Evolutionary conservation across 371 early-diverging fungal species (phyloP).

Genomic region (Lichtheimia ornata): DNA sequence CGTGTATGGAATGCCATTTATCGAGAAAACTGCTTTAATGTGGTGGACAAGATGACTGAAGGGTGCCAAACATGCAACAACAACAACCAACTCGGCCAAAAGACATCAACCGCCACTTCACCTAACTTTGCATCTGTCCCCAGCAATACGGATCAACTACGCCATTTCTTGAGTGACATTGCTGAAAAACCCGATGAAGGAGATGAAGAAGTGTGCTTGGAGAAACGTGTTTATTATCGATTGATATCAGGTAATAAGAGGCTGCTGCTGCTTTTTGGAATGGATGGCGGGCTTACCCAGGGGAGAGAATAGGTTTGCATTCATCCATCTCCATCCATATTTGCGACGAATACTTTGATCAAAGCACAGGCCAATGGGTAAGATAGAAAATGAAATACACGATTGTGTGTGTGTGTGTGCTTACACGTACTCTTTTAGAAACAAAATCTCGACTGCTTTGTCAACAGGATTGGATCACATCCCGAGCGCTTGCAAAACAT

Average conservation of each 20-base stretch:
- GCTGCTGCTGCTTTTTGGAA: neutral
- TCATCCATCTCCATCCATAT: slow-evolving; percentile 97
- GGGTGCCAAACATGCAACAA: slow-evolving; percentile 50
- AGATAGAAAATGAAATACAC: slow-evolving; percentile 8
- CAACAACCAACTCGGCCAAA: slow-evolving; percentile 25
- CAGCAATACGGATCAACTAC: slow-evolving; percentile 27
- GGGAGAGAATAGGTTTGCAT: slow-evolving; percentile 71
- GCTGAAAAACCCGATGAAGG: slow-evolving; percentile 51
- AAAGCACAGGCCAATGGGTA: slow-evolving; percentile 88
- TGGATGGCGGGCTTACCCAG: neutral
- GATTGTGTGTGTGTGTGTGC: neutral
- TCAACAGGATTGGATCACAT: slow-evolving; percentile 80
- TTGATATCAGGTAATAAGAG: slow-evolving; percentile 78
- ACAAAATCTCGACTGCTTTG: slow-evolving; percentile 89
- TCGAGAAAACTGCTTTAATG: slow-evolving; percentile 92
- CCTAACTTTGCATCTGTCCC: slow-evolving; percentile 39
- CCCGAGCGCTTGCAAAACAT: slow-evolving; percentile 94
- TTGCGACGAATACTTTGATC: slow-evolving; percentile 88
- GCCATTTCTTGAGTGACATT: slow-evolving; percentile 46
- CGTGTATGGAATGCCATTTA: slow-evolving; percentile 95
- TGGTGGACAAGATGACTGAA: slow-evolving; percentile 64
- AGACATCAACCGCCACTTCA: slow-evolving; percentile 32
- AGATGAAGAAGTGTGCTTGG: slow-evolving; percentile 71
- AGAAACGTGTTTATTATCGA: slow-evolving; percentile 92
- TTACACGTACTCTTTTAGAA: slow-evolving; percentile 28